These are phyloP conservation scores for Penicillium macrosclerotiorum DNA, from an alignment of 495 filamentous ascomycete species.

Conservation along the genomic window DNA sequence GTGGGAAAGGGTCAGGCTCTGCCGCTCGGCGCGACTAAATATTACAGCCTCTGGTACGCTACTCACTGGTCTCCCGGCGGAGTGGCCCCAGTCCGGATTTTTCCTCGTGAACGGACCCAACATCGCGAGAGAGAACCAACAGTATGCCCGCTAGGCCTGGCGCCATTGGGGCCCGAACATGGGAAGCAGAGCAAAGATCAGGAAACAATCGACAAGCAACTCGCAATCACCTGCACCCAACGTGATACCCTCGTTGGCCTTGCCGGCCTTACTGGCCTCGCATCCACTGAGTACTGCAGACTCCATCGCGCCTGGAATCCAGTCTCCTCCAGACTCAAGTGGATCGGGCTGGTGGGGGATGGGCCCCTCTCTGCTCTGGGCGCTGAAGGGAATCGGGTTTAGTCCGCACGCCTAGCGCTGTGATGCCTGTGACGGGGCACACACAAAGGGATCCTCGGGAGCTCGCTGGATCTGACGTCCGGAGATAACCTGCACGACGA, in stretches of 20 bases:
- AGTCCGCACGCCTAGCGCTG: constrained; percentile 11
- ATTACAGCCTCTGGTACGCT: constrained; percentile 20
- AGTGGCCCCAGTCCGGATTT: constrained; percentile 10
- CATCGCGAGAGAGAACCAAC: too few relatives aligned
- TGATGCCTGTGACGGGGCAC: constrained; percentile 4
- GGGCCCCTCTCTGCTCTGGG: too few relatives aligned
- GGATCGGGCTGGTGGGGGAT: constrained; percentile 8
- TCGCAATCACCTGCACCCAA: too few relatives aligned
- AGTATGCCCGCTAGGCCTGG: too few relatives aligned
- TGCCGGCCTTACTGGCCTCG: too few relatives aligned
- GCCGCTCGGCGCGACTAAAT: too few relatives aligned
- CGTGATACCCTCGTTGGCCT: too few relatives aligned
- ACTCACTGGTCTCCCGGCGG: constrained; percentile 7
- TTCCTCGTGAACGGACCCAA: background rate
- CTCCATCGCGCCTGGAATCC: background rate
- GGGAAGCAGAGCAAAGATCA: too few relatives aligned
- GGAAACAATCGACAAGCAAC: too few relatives aligned
- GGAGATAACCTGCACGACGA: background rate
- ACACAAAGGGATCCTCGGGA: background rate
- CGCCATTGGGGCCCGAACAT: background rate
- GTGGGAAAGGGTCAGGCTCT: constrained; percentile 3
- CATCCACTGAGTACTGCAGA: background rate
- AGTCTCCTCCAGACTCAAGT: constrained; percentile 3
- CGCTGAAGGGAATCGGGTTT: constrained; percentile 12
- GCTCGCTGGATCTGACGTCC: background rate